phyloP scores from a whole-genome alignment of 495 filamentous ascomycete species.

The Entonaema liquescens region DNA sequence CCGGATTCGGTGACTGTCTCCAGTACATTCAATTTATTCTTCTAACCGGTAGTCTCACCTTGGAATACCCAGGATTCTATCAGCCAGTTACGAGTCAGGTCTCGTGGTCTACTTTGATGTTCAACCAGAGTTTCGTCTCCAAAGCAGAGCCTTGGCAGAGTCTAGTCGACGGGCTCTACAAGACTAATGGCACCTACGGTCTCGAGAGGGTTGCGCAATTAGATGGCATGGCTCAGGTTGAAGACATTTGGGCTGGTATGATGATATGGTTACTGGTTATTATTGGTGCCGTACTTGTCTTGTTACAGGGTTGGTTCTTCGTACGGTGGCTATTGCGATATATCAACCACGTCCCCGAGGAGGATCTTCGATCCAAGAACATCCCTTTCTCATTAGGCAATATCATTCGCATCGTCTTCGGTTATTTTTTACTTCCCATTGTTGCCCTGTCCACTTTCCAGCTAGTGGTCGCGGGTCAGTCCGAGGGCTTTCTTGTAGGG shows the following conservation, averaged over 20 bases:
- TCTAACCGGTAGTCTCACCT: slow-evolving; percentile 81
- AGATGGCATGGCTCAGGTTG: slow-evolving; percentile 76
- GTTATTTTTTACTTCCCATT: slow-evolving; percentile 88
- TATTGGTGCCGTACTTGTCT: slow-evolving; percentile 68
- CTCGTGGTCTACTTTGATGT: slow-evolving; percentile 89
- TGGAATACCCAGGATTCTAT: slow-evolving; percentile 93
- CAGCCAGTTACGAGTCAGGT: slow-evolving; percentile 88
- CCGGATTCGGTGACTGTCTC: slow-evolving; percentile 95
- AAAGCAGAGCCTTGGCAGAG: slow-evolving; percentile 67
- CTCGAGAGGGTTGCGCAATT: slow-evolving; percentile 80
- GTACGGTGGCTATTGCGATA: slow-evolving; percentile 76
- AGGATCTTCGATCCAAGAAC: slow-evolving; percentile 90
- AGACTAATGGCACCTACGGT: slow-evolving; percentile 74
- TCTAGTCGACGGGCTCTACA: slow-evolving; percentile 86
- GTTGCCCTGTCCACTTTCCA: slow-evolving; percentile 90
- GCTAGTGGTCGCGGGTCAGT: slow-evolving; percentile 74
- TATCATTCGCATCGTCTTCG: slow-evolving; percentile 86
- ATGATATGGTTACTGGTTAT: slow-evolving; percentile 84
- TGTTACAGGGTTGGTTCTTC: slow-evolving; percentile 80
- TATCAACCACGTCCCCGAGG: slow-evolving; percentile 74
- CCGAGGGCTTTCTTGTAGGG: slow-evolving; percentile 72
- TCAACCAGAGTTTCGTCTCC: slow-evolving; percentile 88
- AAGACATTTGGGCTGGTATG: slow-evolving; percentile 94
- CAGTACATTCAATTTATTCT: slow-evolving; percentile 97
- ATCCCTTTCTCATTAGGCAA: slow-evolving; percentile 91